These are phyloP conservation scores for Ogataea nitratoaversa DNA, from an alignment of 805 yeast species.

Conservation along the genomic window DNA sequence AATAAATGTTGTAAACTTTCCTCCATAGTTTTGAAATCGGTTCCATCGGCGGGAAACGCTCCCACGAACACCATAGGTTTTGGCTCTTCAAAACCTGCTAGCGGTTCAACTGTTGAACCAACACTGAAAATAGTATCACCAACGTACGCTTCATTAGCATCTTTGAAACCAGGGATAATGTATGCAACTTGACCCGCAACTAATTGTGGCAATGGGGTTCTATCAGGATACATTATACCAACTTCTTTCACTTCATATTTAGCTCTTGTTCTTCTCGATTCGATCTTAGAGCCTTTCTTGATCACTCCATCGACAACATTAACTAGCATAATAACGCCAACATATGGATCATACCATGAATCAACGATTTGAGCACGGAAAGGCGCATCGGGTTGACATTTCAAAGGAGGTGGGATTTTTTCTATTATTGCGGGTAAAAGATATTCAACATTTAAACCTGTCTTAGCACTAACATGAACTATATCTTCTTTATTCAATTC, in stretches of 20 bases:
- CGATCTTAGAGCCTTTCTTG: slow-evolving; percentile 67
- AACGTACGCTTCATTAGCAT: slow-evolving; percentile 77
- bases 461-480: slow-evolving; percentile 86
- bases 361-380: slow-evolving; percentile 82
- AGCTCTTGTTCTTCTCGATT: slow-evolving; percentile 71
- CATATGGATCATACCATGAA: slow-evolving; percentile 93
- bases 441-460: slow-evolving; percentile 74
- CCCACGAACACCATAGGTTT: slow-evolving; percentile 99
- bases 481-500: slow-evolving; percentile 73
- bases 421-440: slow-evolving; percentile 81
- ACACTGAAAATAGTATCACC: slow-evolving; percentile 83
- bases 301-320: slow-evolving; percentile 81
- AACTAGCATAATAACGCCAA: slow-evolving; percentile 85
- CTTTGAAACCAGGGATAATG: slow-evolving; percentile 90
- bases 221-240: slow-evolving; percentile 94
- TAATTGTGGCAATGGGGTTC: slow-evolving; percentile 56
- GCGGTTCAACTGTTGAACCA: slow-evolving; percentile 60
- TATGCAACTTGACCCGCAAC: slow-evolving; percentile 94
- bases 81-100: slow-evolving; percentile 94
- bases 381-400: slow-evolving; percentile 49
- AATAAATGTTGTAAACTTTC: slow-evolving; percentile 87
- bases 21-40: slow-evolving; percentile 82
- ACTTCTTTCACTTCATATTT: slow-evolving; percentile 87
- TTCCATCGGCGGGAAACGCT: slow-evolving; percentile 94
- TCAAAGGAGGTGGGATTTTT: slow-evolving; percentile 54